Percentiles rank a stretch among this genome's conserved stretches.
phyloP scores from a whole-genome alignment of 2,329 filamentous ascomycete species.

The Fusarium pseudograminearum region DNA sequence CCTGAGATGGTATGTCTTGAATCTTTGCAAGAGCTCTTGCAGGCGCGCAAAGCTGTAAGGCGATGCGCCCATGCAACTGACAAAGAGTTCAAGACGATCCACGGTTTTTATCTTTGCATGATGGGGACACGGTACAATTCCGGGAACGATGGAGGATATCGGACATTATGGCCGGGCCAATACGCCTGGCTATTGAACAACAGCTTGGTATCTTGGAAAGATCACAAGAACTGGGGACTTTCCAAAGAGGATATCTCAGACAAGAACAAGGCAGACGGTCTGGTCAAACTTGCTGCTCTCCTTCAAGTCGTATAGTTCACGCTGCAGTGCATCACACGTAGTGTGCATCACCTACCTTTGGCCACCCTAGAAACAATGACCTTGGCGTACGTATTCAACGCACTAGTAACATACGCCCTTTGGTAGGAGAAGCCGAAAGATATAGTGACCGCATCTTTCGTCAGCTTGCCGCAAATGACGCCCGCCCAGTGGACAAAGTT shows the following conservation, averaged over 20 bases:
- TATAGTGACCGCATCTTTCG: constrained; percentile 10
- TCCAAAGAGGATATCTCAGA: constrained; percentile 9
- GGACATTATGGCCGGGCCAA: background rate
- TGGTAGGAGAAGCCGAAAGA: constrained; percentile 29
- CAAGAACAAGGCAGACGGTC: constrained; percentile 20
- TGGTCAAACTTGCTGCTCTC: constrained; percentile 14
- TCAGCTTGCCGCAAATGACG: constrained; percentile 11
- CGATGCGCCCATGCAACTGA: background rate
- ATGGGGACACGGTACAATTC: constrained; percentile 1
- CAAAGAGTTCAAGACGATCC: background rate
- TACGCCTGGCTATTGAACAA: constrained; percentile 24
- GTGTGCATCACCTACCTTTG: constrained; percentile 7
- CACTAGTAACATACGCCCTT: constrained; percentile 5
- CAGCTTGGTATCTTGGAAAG: constrained; percentile 1
- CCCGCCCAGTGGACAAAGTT: constrained; percentile 6
- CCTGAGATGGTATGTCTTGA: constrained; percentile 11
- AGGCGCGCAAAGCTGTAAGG: constrained; percentile 11
- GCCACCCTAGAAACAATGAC: constrained; percentile 21
- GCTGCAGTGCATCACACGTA: constrained; percentile 8
- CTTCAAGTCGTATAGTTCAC: constrained; percentile 20
- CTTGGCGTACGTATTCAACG: constrained; percentile 20
- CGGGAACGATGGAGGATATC: background rate
- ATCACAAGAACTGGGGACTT: constrained; percentile 1
- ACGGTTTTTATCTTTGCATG: constrained; percentile 14
- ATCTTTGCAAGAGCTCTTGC: constrained; percentile 2